A percentile compares a stretch with the other conserved stretches of the same genome.
Evolutionary conservation across 2,329 filamentous ascomycete species (phyloP).

Genomic region (Triangularia verruculosa): DNA sequence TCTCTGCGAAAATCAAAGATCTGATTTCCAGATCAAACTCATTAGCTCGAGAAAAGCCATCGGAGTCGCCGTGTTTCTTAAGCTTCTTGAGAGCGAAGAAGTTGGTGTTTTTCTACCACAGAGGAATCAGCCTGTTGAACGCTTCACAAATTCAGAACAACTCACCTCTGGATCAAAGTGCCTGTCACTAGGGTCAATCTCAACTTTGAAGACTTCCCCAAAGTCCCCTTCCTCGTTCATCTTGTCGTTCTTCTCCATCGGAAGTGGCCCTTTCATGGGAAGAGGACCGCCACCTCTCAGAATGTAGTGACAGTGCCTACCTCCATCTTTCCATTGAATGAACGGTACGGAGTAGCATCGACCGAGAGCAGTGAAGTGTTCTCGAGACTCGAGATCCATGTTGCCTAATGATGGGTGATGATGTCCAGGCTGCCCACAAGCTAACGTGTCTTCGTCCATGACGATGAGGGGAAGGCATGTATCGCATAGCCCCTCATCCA

Average conservation of each 20-base stretch:
- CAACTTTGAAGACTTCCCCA: not conserved
- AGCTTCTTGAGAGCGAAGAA: conserved; percentile 11
- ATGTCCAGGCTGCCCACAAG: not conserved
- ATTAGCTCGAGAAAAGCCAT: not conserved
- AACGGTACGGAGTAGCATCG: not conserved
- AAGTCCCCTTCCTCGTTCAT: conserved; percentile 2
- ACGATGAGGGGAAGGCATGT: conserved; percentile 11
- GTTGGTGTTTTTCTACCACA: not conserved
- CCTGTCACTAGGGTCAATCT: not conserved
- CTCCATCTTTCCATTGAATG: not conserved
- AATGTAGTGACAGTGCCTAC: conserved; percentile 9
- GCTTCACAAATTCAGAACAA: not conserved
- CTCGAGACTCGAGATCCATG: not conserved
- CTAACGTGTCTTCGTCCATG: not conserved
- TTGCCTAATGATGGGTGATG: no score
- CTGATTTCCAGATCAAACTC: conserved; percentile 9
- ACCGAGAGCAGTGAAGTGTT: not conserved
- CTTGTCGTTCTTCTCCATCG: not conserved
- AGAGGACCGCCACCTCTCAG: conserved; percentile 9
- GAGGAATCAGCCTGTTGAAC: not conserved
- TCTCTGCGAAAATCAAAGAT: conserved; percentile 5
- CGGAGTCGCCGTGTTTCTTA: not conserved
- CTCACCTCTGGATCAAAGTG: not conserved
- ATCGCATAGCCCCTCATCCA: conserved; percentile 3
- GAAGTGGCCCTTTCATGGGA: not conserved